phyloP scores from a whole-genome alignment of 164 flowering plant genomes.

The Amborella trichopoda region DNA sequence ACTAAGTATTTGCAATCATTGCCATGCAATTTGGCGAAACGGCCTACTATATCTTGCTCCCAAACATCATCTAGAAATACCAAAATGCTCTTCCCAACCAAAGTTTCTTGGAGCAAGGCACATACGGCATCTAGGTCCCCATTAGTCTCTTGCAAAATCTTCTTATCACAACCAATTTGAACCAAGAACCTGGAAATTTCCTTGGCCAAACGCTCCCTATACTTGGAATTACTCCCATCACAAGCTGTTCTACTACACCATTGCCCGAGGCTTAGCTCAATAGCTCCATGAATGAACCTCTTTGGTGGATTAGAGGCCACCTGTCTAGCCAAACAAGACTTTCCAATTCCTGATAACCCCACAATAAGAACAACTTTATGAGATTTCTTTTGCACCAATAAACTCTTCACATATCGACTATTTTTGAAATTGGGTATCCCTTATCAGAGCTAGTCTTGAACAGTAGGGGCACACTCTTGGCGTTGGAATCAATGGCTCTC shows the following conservation, averaged over 20 bases:
- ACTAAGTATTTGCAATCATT: conserved; percentile 32
- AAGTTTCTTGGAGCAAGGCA: conserved; percentile 39
- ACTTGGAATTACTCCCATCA: conserved; percentile 28
- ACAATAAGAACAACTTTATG: conserved; percentile 30
- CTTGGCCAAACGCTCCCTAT: conserved; percentile 26
- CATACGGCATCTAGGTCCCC: conserved; percentile 31
- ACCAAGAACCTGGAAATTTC: conserved; percentile 27
- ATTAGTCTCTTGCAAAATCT: conserved; percentile 18
- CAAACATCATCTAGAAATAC: conserved; percentile 45
- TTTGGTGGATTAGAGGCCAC: conserved; percentile 36
- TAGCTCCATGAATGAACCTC: conserved; percentile 29
- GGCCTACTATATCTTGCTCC: conserved; percentile 44
- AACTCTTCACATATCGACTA: conserved; percentile 20
- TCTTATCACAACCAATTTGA: conserved; percentile 30
- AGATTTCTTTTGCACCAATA: conserved; percentile 19
- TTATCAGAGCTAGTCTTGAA: conserved; percentile 22
- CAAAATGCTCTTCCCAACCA: conserved; percentile 29
- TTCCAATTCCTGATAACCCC: conserved; percentile 43
- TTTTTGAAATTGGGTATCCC: conserved; percentile 34
- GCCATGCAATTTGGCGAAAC: conserved; percentile 32
- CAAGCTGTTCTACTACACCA: conserved; percentile 41
- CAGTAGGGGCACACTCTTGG: conserved; percentile 11
- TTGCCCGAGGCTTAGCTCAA: conserved; percentile 40
- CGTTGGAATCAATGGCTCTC: conserved; percentile 26
- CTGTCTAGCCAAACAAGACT: conserved; percentile 41